phyloP scores from a whole-genome alignment of 352 stramenopile genomes.

The Phytophthora chlamydospora region DNA sequence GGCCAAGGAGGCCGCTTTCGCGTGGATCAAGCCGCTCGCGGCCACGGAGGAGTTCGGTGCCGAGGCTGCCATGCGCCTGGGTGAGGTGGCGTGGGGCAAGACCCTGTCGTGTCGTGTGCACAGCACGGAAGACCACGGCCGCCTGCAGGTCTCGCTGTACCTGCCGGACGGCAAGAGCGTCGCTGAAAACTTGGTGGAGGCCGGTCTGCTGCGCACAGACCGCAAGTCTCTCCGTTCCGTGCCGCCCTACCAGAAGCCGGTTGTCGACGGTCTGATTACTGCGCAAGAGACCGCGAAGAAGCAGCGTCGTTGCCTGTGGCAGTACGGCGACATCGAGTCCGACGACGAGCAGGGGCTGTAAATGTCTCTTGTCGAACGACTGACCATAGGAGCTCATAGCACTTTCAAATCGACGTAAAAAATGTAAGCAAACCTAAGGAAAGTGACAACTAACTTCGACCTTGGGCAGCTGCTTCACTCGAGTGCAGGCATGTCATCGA shows the following conservation, averaged over 20 bases:
- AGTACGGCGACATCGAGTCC: conserved; percentile 97
- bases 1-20: conserved; percentile 85
- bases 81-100: conserved; percentile 92
- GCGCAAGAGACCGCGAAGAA: conserved; percentile 94
- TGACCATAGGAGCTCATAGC: conserved; percentile 25
- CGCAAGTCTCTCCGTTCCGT: conserved; percentile 76
- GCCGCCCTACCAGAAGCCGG: conserved; percentile 73
- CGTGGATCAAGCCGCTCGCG: conserved; percentile 84
- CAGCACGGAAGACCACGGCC: conserved; percentile 71
- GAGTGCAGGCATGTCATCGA: conserved; percentile 84
- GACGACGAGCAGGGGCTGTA: conserved; percentile 86
- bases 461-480: conserved; percentile 79
- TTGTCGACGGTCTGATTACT: conserved; percentile 89
- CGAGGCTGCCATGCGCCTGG: conserved; percentile 92
- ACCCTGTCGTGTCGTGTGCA: conserved; percentile 84
- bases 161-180: conserved; percentile 81
- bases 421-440: conserved; percentile 22
- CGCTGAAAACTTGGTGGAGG: conserved; percentile 89
- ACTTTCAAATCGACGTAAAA: conserved; percentile 28
- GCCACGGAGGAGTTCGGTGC: conserved; percentile 92
- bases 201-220: conserved; percentile 89
- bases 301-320: conserved; percentile 94
- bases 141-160: conserved; percentile 79
- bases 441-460: conserved; percentile 64
- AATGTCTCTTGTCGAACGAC: conserved; percentile 8